Conservation (phyloP, 2,329 filamentous ascomycete species). For the Eutypella sp. region DNA sequence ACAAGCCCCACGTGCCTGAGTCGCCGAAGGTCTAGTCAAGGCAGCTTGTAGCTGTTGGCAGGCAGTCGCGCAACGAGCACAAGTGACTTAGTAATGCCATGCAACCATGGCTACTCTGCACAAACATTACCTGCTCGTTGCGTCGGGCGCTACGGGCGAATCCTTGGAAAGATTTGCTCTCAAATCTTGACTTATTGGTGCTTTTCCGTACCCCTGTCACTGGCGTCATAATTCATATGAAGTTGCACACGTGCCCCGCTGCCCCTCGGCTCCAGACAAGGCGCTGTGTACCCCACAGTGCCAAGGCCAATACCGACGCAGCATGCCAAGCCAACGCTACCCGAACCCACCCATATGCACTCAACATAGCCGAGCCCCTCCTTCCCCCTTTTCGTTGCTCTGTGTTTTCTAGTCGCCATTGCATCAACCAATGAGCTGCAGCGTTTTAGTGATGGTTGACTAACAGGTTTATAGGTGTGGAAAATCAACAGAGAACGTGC, state of each 20-base stretch:
- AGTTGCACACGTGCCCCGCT: background rate
- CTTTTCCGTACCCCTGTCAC: constrained; percentile 17
- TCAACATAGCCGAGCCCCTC: background rate
- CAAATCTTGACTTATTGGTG: background rate
- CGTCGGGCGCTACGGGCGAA: background rate
- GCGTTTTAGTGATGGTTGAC: background rate
- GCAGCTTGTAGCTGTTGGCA: background rate
- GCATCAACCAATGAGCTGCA: constrained; percentile 9
- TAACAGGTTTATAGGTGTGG: constrained; percentile 68
- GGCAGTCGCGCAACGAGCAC: too few relatives aligned
- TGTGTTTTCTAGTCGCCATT: background rate
- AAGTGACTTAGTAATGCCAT: too few relatives aligned
- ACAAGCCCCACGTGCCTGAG: background rate
- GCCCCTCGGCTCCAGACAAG: constrained; percentile 11
- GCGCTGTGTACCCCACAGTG: background rate
- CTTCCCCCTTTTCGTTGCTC: background rate
- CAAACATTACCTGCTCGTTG: background rate
- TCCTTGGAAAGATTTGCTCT: background rate
- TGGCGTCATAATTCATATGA: constrained; percentile 19
- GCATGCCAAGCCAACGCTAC: background rate
- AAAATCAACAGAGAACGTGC: constrained; percentile 99
- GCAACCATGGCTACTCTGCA: background rate
- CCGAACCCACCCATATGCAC: background rate
- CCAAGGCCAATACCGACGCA: background rate
- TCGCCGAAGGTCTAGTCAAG: background rate